These are phyloP conservation scores for Talaromyces marneffei DNA, from an alignment of 2,329 filamentous ascomycete genomes.

Conservation along the genomic window DNA sequence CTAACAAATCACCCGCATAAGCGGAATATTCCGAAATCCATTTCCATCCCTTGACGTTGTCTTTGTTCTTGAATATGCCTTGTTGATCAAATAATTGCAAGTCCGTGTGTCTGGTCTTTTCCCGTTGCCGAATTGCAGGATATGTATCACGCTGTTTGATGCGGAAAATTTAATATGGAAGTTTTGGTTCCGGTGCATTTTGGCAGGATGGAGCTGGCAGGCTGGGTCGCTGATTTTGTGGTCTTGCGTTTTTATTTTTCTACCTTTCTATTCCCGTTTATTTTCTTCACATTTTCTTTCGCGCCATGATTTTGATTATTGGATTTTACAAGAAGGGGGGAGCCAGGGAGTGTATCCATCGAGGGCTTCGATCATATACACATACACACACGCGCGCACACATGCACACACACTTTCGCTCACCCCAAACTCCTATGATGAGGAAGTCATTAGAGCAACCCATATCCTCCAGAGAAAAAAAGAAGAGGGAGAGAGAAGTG, in stretches of 20 bases:
- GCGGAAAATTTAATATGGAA: slow-evolving; percentile 39
- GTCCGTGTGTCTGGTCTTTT: slow-evolving; percentile 31
- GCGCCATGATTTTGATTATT: neutral
- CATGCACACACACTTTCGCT: slow-evolving; percentile 4
- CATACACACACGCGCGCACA: neutral
- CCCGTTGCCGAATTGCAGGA: slow-evolving; percentile 34
- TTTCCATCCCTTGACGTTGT: slow-evolving; percentile 16
- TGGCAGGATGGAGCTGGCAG: slow-evolving; percentile 40
- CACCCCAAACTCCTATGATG: neutral
- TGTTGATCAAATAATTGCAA: slow-evolving; percentile 27
- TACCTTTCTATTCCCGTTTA: neutral
- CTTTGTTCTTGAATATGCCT: slow-evolving; percentile 10
- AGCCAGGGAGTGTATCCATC: slow-evolving; percentile 4
- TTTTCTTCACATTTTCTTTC: slow-evolving; percentile 1
- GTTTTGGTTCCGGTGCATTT: slow-evolving; percentile 39
- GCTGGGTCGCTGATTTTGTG: slow-evolving; percentile 35
- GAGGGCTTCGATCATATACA: slow-evolving; percentile 6
- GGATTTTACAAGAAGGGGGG: slow-evolving; percentile 1
- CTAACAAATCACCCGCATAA: slow-evolving; percentile 41
- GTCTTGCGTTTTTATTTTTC: slow-evolving; percentile 14
- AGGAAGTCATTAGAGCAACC: slow-evolving; percentile 5
- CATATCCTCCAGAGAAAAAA: slow-evolving; percentile 1
- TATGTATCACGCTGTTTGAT: slow-evolving; percentile 31
- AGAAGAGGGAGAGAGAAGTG: neutral
- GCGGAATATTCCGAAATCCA: slow-evolving; percentile 2